These are phyloP conservation scores for Herpetospermum pedunculosum DNA, from an alignment of 306 rosid genomes.

Conservation along the genomic window DNA sequence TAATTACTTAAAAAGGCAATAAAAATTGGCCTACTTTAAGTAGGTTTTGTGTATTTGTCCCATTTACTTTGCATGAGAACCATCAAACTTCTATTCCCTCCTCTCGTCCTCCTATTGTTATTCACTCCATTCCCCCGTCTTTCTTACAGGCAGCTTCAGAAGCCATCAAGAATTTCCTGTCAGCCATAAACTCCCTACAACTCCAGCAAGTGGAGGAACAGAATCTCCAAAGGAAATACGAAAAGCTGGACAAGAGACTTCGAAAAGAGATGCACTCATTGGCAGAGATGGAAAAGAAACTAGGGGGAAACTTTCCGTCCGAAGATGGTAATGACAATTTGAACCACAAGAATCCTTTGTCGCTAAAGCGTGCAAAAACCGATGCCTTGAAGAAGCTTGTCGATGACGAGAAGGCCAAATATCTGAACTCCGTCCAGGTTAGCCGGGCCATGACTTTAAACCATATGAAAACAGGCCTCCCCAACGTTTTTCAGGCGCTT, in stretches of 20 bases:
- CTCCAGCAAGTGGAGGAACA: slow-evolving; percentile 57
- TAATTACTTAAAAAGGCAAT: background rate
- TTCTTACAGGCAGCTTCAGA: slow-evolving; percentile 49
- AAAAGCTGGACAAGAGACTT: slow-evolving; percentile 47
- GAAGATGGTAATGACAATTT: slow-evolving; percentile 23
- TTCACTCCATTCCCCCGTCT: slow-evolving; percentile 4
- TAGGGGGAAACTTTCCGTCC: slow-evolving; percentile 14
- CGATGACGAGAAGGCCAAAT: slow-evolving; percentile 40
- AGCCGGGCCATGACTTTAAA: slow-evolving; percentile 42
- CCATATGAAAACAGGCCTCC: slow-evolving; percentile 51
- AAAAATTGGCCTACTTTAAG: background rate
- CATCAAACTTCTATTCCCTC: background rate
- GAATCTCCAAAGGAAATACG: slow-evolving; percentile 34
- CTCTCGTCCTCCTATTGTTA: background rate
- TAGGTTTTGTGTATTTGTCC: background rate
- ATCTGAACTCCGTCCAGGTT: slow-evolving; percentile 35
- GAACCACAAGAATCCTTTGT: slow-evolving; percentile 55
- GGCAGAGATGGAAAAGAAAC: slow-evolving; percentile 36
- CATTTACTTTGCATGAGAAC: background rate
- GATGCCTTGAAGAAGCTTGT: slow-evolving; percentile 55
- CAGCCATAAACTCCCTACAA: slow-evolving; percentile 35
- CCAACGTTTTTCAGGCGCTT: slow-evolving; percentile 49
- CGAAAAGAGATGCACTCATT: slow-evolving; percentile 35
- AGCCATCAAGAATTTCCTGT: slow-evolving; percentile 50
- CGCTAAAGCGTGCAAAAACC: slow-evolving; percentile 36